Conservation (phyloP, 2,329 filamentous ascomycete species). For the Ascosphaera apis region DNA sequence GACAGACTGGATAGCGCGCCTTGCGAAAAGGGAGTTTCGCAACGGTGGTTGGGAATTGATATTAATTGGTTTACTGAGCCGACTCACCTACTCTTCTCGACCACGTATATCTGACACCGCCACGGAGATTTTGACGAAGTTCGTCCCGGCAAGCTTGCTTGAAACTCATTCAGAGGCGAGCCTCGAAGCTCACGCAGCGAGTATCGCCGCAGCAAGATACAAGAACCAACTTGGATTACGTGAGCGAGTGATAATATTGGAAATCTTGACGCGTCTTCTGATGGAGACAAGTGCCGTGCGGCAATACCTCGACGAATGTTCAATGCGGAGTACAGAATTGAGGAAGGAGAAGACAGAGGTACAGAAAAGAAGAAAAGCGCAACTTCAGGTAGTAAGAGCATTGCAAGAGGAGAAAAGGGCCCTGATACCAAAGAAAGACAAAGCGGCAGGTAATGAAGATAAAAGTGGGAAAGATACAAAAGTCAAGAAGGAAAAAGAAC, state of each 20-base stretch:
- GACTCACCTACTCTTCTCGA: constrained; percentile 43
- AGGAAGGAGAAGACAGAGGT: constrained; percentile 90
- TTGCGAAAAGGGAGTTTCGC: constrained; percentile 63
- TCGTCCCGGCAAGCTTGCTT: constrained; percentile 36
- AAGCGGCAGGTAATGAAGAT: constrained; percentile 3
- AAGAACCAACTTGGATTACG: too few species aligned
- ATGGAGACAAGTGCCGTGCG: constrained; percentile 69
- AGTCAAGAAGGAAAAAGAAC: constrained; percentile 9
- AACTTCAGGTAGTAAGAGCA: constrained; percentile 22
- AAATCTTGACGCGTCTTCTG: constrained; percentile 69
- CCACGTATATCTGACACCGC: constrained; percentile 47
- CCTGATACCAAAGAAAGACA: constrained; percentile 23
- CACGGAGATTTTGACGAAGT: constrained; percentile 53
- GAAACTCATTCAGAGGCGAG: too few species aligned
- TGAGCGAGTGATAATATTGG: constrained; percentile 40
- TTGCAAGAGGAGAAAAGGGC: constrained; percentile 24
- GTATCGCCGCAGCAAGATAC: too few species aligned
- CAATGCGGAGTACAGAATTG: constrained; percentile 80
- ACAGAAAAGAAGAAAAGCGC: constrained; percentile 48
- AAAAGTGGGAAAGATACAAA: too few species aligned
- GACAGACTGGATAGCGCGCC: constrained; percentile 53
- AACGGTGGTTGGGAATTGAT: constrained; percentile 84
- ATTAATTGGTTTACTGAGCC: constrained; percentile 64
- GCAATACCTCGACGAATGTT: constrained; percentile 75
- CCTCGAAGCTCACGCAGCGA: too few species aligned